Evolutionary conservation across 306 rosid genomes (phyloP).

Genomic region (Dryas alaskensis): DNA sequence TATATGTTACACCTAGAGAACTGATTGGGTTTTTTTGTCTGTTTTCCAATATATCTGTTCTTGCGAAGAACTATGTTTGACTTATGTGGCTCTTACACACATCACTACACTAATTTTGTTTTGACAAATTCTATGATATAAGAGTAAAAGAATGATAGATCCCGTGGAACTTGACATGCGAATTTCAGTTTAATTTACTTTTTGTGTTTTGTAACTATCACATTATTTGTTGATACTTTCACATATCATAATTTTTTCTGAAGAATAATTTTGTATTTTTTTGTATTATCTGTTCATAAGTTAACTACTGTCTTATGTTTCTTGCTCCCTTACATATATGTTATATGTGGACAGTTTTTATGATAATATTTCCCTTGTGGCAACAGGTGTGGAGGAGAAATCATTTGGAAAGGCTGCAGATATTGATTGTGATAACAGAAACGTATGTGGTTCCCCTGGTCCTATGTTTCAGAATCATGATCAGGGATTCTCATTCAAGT

Average conservation of each 20-base stretch:
- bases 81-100: no score
- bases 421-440: conserved; percentile 52
- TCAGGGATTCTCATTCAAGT: conserved; percentile 48
- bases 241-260: neutral
- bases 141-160: no score
- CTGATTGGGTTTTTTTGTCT: no score
- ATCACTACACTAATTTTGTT: no score
- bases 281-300: neutral
- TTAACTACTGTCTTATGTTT: neutral
- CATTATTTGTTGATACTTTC: no score
- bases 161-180: neutral
- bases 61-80: no score
- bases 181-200: neutral
- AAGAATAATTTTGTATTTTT: neutral
- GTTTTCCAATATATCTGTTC: no score
- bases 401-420: conserved; percentile 48
- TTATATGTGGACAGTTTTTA: neutral
- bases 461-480: conserved; percentile 45
- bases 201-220: neutral
- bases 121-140: no score
- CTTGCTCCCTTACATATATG: neutral
- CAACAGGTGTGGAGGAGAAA: conserved; percentile 79
- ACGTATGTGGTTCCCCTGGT: conserved; percentile 51
- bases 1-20: no score
- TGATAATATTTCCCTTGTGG: conserved; percentile 1